Evolutionary conservation across 164 flowering plant species (phyloP), one percentile per base, ranked within the genome.

Genomic region (Tinospora cordifolia): DNA sequence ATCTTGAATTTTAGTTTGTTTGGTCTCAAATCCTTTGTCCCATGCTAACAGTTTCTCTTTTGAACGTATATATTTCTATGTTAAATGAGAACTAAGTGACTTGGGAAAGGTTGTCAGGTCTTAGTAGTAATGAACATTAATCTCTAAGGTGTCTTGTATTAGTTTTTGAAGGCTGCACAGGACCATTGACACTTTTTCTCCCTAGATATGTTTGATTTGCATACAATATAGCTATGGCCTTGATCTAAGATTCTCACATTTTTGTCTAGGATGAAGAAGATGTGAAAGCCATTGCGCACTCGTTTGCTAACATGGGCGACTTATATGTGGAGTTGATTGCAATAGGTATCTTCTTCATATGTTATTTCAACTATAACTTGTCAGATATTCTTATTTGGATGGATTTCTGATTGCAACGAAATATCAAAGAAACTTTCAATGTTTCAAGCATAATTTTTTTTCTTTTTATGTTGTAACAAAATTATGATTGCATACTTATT

Each of bases 301-400:
- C 92, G 69, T 89, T 95, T 87, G 89, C 99, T 71, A 98, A 95
- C 77, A 87, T 95, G 91, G 99, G 99, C 71, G 99, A 92, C 84
- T 87, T 98, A 22, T 95, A 95, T 84, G 93, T 91, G 76, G 90
- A 92, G 69, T 81, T 91, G 78, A 95, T 95, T 82, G 99, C 98
- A 75, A 84, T 84, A 77, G 99, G 99, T 94, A 89, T 44, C 36
- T 65, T 39, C 21, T 26, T 44, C 46, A 19, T 21, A 57, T 51
- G 21, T 14, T 63, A 4, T 74, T 41, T 7, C 36, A 71, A 47
- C 39, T 9, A 44, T 5, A 21, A 54, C 24, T 54, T n/a, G 60
- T n/a, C 60, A 54, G 3, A 54, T 54, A 54, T 54, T 54, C 24
- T 19, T 24, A 54, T 54, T 8, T 54, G 60, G 22, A 22, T n/a